These are phyloP conservation scores for Lasiosphaeria miniovina DNA, from an alignment of 495 filamentous ascomycete genomes.

Conservation along the genomic window DNA sequence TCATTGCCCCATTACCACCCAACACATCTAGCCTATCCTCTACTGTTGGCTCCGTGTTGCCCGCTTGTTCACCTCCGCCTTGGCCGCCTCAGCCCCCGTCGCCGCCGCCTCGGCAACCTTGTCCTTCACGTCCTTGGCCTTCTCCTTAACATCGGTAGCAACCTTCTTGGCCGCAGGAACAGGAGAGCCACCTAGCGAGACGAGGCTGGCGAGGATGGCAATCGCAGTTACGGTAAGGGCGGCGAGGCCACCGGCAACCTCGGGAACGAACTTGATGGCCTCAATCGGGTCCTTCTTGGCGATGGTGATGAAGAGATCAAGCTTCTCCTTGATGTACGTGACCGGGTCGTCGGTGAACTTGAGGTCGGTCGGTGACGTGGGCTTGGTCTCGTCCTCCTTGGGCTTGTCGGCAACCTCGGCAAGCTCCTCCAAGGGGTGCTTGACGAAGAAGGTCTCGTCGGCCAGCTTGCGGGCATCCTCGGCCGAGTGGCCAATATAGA, in stretches of 20 bases:
- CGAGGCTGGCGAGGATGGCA: constrained; percentile 60
- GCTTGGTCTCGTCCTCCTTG: constrained; percentile 60
- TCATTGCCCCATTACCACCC: constrained; percentile 9
- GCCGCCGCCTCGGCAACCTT: constrained; percentile 68
- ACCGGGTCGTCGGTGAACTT: constrained; percentile 93
- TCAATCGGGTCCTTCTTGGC: constrained; percentile 83
- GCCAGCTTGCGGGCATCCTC: constrained; percentile 90
- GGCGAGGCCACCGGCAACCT: constrained; percentile 77
- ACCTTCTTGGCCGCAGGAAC: constrained; percentile 52
- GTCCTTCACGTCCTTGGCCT: constrained; percentile 71
- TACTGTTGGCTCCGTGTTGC: constrained; percentile 46
- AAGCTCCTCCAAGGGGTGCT: constrained; percentile 78
- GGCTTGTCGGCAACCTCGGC: constrained; percentile 82
- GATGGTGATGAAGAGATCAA: constrained; percentile 82
- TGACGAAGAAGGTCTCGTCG: constrained; percentile 88
- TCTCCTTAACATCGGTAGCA: constrained; percentile 68
- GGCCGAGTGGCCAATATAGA: constrained; percentile 98
- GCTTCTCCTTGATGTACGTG: constrained; percentile 83
- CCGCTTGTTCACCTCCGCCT: constrained; percentile 58
- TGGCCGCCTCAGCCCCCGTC: constrained; percentile 63
- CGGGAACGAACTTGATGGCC: constrained; percentile 87
- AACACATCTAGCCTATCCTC: constrained; percentile 7
- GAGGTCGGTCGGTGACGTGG: constrained; percentile 66
- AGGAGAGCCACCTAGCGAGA: constrained; percentile 36
- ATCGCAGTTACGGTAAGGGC: constrained; percentile 67